phyloP scores from a whole-genome alignment of 1,284 basidiomycete species.

The Crepidotus sp. region DNA sequence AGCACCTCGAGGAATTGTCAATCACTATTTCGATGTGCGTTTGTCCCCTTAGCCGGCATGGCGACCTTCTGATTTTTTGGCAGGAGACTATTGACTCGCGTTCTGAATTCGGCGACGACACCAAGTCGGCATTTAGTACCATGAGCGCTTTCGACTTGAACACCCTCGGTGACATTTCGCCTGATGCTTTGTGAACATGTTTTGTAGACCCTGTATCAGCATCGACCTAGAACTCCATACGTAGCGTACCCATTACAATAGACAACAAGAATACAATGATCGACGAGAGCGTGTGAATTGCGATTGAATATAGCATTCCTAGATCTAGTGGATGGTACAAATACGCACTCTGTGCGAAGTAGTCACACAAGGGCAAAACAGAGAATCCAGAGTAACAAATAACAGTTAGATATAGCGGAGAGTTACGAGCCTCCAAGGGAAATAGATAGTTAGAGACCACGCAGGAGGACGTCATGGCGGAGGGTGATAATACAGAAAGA shows the following conservation, averaged over 20 bases:
- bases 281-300: background rate
- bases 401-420: constrained; percentile 29
- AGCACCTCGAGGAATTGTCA: constrained; percentile 83
- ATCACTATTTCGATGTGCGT: constrained; percentile 90
- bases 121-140: constrained; percentile 51
- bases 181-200: constrained; percentile 51
- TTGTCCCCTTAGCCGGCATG: background rate
- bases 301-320: constrained; percentile 20
- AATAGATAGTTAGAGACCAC: constrained; percentile 21
- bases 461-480: constrained; percentile 16
- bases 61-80: constrained; percentile 9
- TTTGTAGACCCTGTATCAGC: background rate
- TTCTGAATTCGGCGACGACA: constrained; percentile 67
- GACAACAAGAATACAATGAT: constrained; percentile 4
- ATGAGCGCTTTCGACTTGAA: constrained; percentile 52
- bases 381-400: constrained; percentile 23
- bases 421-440: constrained; percentile 21
- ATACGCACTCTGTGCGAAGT: constrained; percentile 13
- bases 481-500: constrained; percentile 18
- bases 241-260: constrained; percentile 10
- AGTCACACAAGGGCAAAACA: constrained; percentile 15
- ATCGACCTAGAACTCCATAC: background rate
- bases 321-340: constrained; percentile 19
- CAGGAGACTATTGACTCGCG: constrained; percentile 66
- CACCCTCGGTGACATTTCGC: constrained; percentile 68